Evolutionary conservation across 2,329 filamentous ascomycete genomes (phyloP).

Genomic region (Fusarium austroafricanum): DNA sequence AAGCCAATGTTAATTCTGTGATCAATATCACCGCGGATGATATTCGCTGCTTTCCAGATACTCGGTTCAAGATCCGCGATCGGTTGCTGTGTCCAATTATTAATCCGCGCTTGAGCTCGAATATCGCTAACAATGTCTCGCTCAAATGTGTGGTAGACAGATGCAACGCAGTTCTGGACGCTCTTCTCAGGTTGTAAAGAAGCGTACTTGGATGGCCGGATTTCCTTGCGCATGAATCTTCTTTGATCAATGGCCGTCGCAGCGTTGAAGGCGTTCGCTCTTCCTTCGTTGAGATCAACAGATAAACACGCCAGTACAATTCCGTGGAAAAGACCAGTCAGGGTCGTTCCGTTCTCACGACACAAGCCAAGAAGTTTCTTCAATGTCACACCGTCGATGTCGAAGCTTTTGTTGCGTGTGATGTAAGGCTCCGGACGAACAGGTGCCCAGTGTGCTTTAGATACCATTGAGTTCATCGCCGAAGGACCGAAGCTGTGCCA

Average conservation of each 20-base stretch:
- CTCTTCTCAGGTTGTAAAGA: not conserved
- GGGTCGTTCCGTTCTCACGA: not conserved
- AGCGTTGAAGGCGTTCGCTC: not conserved
- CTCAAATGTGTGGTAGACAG: not conserved
- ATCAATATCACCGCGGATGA: not conserved
- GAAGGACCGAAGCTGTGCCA: slow-evolving; percentile 5
- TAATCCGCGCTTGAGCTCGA: not conserved
- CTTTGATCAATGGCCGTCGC: slow-evolving; percentile 4
- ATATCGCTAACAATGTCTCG: slow-evolving; percentile 1
- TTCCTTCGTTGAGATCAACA: not conserved
- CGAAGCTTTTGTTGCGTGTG: not conserved
- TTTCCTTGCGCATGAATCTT: not conserved
- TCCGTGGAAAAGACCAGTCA: not conserved
- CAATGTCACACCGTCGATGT: rapidly evolving
- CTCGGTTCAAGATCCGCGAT: not conserved
- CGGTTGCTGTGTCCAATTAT: not conserved
- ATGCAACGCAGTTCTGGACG: slow-evolving; percentile 2
- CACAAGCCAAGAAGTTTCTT: not conserved
- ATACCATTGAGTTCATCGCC: not conserved
- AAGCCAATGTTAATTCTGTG: not conserved
- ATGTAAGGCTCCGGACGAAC: not conserved
- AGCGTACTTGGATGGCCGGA: not conserved
- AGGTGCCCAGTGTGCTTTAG: slow-evolving; percentile 2
- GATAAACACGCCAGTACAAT: not conserved
- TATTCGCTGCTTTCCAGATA: slow-evolving; percentile 8